Evolutionary conservation across 805 yeast species (phyloP), one percentile per base, ranked within the genome.

Genomic region (Wickerhamiella occidentalis): DNA sequence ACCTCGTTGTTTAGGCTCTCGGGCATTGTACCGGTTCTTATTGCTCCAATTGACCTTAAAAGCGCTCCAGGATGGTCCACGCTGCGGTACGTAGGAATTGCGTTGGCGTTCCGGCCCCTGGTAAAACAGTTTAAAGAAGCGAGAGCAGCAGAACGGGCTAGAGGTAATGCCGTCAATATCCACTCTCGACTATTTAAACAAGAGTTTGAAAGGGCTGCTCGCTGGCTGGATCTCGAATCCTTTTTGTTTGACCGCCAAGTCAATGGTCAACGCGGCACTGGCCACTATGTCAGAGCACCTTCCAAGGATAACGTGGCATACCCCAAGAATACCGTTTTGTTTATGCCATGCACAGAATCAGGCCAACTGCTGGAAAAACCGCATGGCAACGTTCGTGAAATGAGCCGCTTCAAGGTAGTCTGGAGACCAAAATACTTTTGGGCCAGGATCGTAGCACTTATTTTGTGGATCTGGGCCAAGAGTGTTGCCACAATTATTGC

Each of bases 401-500:
- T 69, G 23, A 67, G 69, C 50, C 63, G 65, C 1, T 86, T 88
- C 63, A 71, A 76, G 2, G 76, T 88, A 25, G 96, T 88, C 2
- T 94, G 88, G 65, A 72, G 85, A 41, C 97, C 99, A 3, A 94
- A 95, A 1, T 56, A 73, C 45, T 85, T 90, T 63, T 72, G 78
- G 47, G 28, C 59, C 1, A 72, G 96, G 51, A 71, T 86, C 30
- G 67, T 74, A 19, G 66, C 59, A 0, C 61, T 83, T 40, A 64
- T 77, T 19, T 53, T 65, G 13, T 78, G 83, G 78, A 49, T 68
- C 37, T 30, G 46, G 43, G 15, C 33, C 12, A 18, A 46, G 7
- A 40, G 48, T 12, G 42, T 48, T 2, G n/a, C 15, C 9, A 4
- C 51, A 6, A 33, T 44, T n/a, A 29, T 50, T 8, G n/a, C 38